Percentiles rank a stretch among this genome's conserved stretches.
Conservation (phyloP, 2,329 filamentous ascomycete genomes). For the Aureobasidium sp. region DNA sequence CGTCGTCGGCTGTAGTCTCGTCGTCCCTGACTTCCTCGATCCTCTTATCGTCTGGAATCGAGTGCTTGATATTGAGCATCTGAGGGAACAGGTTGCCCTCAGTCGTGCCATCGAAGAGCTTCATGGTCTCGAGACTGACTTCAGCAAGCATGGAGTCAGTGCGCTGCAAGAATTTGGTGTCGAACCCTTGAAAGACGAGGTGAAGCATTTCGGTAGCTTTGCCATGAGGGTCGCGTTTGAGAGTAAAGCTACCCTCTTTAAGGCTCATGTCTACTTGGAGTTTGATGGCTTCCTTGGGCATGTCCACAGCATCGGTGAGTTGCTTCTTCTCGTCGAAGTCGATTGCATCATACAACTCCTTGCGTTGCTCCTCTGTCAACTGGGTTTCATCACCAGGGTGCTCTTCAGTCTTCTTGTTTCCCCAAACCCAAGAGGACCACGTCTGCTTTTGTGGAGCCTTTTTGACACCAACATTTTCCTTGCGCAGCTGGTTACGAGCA, state of each 20-base stretch:
- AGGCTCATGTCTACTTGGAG: conserved; percentile 87
- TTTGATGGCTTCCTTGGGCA: conserved; percentile 86
- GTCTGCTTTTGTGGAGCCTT: conserved; percentile 67
- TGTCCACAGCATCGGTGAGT: conserved; percentile 77
- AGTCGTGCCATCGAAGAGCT: conserved; percentile 93
- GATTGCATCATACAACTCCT: conserved; percentile 94
- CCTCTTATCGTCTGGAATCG: conserved; percentile 44
- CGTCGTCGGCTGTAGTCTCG: conserved; percentile 34
- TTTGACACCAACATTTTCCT: conserved; percentile 86
- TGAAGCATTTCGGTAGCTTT: conserved; percentile 74
- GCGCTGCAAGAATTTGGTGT: conserved; percentile 79
- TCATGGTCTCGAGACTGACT: conserved; percentile 82
- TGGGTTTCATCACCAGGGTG: conserved; percentile 69
- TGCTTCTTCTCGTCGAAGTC: conserved; percentile 97
- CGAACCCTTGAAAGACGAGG: conserved; percentile 90
- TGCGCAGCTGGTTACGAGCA: conserved; percentile 87
- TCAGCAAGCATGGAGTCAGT: conserved; percentile 87
- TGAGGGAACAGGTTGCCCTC: conserved; percentile 86
- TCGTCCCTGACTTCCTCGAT: conserved; percentile 45
- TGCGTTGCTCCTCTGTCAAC: conserved; percentile 91
- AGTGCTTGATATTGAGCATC: conserved; percentile 90
- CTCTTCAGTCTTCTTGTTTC: conserved; percentile 54
- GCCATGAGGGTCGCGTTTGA: conserved; percentile 79
- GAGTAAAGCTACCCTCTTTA: conserved; percentile 91
- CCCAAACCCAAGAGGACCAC: conserved; percentile 92